Conservation (phyloP, 2,329 filamentous ascomycete species). For the Penicillium sp. region DNA sequence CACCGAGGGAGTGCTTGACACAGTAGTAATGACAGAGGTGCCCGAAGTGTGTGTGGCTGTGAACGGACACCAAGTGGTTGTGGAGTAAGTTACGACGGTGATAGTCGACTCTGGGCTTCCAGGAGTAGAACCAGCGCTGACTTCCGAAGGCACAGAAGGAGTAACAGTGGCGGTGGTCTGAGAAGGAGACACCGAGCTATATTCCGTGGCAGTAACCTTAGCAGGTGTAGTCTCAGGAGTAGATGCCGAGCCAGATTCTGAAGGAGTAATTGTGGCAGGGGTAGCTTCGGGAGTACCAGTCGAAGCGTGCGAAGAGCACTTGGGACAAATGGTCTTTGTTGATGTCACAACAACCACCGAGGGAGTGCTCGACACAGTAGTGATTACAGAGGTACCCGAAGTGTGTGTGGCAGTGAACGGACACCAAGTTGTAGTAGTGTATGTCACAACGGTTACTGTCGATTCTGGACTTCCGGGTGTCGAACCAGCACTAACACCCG, state of each 20-base stretch:
- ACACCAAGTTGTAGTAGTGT: conserved; percentile 32
- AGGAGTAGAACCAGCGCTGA: not conserved
- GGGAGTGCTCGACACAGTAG: conserved; percentile 56
- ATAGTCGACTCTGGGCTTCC: conserved; percentile 14
- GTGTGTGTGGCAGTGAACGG: conserved; percentile 36
- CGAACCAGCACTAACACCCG: not conserved
- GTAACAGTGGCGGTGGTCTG: conserved; percentile 7
- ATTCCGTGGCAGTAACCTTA: not conserved
- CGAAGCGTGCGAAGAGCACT: no score
- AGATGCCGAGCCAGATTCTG: not conserved
- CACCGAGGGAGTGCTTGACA: conserved; percentile 53
- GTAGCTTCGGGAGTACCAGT: not conserved
- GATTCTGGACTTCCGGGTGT: conserved; percentile 2
- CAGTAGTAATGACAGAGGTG: conserved; percentile 49
- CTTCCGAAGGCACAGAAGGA: not conserved
- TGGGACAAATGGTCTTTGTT: conserved; percentile 33
- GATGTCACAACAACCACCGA: conserved; percentile 21
- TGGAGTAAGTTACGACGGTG: conserved; percentile 30
- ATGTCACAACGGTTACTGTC: conserved; percentile 27
- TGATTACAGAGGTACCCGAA: conserved; percentile 48
- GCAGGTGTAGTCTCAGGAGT: not conserved
- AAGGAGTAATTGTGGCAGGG: not conserved
- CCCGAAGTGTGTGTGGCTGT: conserved; percentile 41
- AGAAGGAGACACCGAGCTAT: conserved; percentile 6
- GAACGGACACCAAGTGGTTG: conserved; percentile 32